Base-by-base conservation (phyloP, 305 asterid genomes). In the Solanum hybrid region DNA sequence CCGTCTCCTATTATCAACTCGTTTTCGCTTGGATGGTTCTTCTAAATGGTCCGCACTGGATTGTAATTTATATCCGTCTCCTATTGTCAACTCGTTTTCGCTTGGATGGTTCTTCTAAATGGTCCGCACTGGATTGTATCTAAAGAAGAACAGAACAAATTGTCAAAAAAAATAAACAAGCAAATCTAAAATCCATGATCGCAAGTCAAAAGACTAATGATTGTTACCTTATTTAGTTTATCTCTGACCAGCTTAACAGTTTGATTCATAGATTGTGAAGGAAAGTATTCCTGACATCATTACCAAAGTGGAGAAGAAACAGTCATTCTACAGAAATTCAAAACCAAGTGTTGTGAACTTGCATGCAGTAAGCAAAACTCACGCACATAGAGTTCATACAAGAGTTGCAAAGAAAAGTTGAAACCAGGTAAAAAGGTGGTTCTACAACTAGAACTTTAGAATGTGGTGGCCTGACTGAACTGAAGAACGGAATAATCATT, bases 171-270 rank as follows among this genome's bases (percentile, higher is more conserved):
- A 89, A 75, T 88, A 76, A 78, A 60, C 36, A 24, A 35, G 29
- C 71, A 85, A 51, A 56, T 60, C 12, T 22, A 31, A 45, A 69
- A 64, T 35, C 32, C 79, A 81, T 26, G 22, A 37, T 37, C n/a
- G 19, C 73, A 37, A 81, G 34, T 84, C 87, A 32, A 22, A 84
- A 51, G 75, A 10, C 17, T 19, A 72, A 37, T 78, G 75, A 87
- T 89, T 78, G 88, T 36, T 72, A 94, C 97, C 98, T 95, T 92
- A 80, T 95, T 92, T 78, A 96, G 93, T 91, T 95, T 97, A 91
- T 95, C 97, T 89, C 98, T 93, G 90, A 97, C 98, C 88, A 94
- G 89, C 56, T 93, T 92, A 89, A 95, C 98, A 3, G 98, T 97
- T 91, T 90, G 94, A 88, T 97, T 97, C 99, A 96, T 97, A 76